A percentile compares a stretch with the other conserved stretches of the same genome.
Evolutionary conservation across 2,329 filamentous ascomycete genomes (phyloP).

Genomic region (Knoxdaviesia proteae): DNA sequence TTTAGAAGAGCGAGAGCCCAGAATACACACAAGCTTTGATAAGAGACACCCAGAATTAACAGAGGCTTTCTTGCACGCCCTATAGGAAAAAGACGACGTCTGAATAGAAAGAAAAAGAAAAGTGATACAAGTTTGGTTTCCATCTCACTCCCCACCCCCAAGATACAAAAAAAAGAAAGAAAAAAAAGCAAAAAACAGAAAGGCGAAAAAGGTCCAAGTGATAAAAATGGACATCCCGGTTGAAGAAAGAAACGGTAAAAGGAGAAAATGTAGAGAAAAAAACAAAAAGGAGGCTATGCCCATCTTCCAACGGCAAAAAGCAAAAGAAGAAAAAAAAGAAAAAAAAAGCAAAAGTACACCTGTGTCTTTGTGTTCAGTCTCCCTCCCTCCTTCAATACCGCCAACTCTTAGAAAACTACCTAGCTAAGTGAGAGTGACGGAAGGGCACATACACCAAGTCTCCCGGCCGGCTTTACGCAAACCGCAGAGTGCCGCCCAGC

Average conservation of each 20-base stretch:
- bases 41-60: too few species aligned
- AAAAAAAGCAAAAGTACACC: conserved; percentile 1
- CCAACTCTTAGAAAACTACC: neutral
- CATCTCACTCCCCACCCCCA: too few species aligned
- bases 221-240: neutral
- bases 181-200: neutral
- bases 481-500: conserved; percentile 20
- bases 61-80: too few species aligned
- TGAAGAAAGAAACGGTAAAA: neutral
- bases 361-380: neutral
- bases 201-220: neutral
- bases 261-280: neutral
- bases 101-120: too few species aligned
- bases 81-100: too few species aligned
- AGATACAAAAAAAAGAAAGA: too few species aligned
- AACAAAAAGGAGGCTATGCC: neutral
- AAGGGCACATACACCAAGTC: neutral
- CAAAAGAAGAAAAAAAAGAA: neutral
- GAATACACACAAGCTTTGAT: too few species aligned
- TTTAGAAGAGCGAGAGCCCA: too few species aligned
- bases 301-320: neutral
- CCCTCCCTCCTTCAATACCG: neutral
- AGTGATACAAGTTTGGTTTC: too few species aligned
- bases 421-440: neutral
- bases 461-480: conserved; percentile 14